Evolutionary conservation across 2,329 filamentous ascomycete genomes (phyloP).

Genomic region (Alternaria triticina): DNA sequence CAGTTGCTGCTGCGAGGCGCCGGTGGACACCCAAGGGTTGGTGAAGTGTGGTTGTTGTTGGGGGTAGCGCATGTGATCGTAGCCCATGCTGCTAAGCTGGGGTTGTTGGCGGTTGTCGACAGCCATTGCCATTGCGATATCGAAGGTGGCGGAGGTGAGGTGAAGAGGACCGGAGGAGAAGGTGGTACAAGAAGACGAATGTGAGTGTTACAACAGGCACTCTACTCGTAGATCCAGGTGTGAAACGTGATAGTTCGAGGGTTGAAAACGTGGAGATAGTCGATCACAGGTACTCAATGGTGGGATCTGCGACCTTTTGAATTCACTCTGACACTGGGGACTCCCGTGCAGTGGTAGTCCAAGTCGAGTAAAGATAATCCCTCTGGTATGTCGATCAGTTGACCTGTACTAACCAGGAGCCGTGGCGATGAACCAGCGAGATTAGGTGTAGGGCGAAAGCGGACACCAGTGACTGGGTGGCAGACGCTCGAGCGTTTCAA

Average conservation of each 20-base stretch:
- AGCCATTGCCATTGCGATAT: constrained; percentile 82
- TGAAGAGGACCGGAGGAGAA: constrained; percentile 16
- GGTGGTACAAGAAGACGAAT: constrained; percentile 33
- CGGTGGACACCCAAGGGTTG: constrained; percentile 80
- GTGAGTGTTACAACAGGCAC: constrained; percentile 34
- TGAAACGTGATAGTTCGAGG: constrained; percentile 47
- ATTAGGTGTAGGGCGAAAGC: constrained; percentile 38
- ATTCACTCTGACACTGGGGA: constrained; percentile 47
- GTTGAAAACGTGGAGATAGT: constrained; percentile 56
- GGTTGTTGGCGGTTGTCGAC: constrained; percentile 82
- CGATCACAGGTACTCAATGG: constrained; percentile 54
- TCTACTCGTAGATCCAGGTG: constrained; percentile 29
- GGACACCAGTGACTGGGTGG: constrained; percentile 41
- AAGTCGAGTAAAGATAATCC: constrained; percentile 45
- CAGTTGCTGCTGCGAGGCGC: constrained; percentile 63
- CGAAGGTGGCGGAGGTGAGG: constrained; percentile 4
- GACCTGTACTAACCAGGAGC: constrained; percentile 42
- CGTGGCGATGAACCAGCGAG: constrained; percentile 47
- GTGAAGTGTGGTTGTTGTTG: constrained; percentile 73
- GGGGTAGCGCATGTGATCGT: constrained; percentile 78
- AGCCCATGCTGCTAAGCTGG: constrained; percentile 72
- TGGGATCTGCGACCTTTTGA: constrained; percentile 59
- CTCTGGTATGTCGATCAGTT: constrained; percentile 47
- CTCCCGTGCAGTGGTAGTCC: constrained; percentile 41
- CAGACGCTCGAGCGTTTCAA: constrained; percentile 49